Conservation (phyloP, 2,329 filamentous ascomycete genomes). For the Ceratocystis variospora region DNA sequence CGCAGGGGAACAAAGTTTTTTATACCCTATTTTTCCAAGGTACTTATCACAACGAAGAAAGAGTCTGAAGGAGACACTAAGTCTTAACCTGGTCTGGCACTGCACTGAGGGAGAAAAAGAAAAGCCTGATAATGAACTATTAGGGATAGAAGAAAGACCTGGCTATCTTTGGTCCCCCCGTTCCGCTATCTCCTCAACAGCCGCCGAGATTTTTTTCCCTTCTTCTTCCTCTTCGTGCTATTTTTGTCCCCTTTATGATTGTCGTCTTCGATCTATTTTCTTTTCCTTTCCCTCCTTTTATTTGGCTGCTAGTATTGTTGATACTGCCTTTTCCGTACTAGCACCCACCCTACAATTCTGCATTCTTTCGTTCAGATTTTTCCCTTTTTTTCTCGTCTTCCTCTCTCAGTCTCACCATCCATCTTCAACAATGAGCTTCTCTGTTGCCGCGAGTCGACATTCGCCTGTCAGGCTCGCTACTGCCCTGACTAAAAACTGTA, state of each 20-base stretch:
- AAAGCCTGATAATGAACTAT: not conserved
- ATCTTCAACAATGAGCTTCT: slow-evolving; percentile 18
- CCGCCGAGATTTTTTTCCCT: not conserved
- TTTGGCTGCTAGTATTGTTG: no score
- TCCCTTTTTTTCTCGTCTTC: not conserved
- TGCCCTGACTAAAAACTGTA: not conserved
- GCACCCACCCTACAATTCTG: no score
- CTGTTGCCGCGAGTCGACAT: slow-evolving; percentile 17
- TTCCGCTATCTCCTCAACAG: not conserved
- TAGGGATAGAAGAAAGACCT: not conserved
- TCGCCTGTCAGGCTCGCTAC: slow-evolving; percentile 4
- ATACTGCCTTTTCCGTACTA: no score
- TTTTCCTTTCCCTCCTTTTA: not conserved
- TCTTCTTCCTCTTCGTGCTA: not conserved
- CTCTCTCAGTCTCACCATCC: slow-evolving; percentile 3
- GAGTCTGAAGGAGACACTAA: not conserved
- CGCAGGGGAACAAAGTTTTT: not conserved
- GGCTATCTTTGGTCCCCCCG: not conserved
- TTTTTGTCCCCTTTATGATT: not conserved
- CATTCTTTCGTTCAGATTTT: not conserved
- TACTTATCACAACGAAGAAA: not conserved
- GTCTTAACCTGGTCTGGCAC: not conserved
- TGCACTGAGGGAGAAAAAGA: not conserved
- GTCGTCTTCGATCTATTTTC: not conserved
- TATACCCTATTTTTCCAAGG: not conserved